Conservation (phyloP, 139 green algal genomes). For the Dunaliella sp. region DNA sequence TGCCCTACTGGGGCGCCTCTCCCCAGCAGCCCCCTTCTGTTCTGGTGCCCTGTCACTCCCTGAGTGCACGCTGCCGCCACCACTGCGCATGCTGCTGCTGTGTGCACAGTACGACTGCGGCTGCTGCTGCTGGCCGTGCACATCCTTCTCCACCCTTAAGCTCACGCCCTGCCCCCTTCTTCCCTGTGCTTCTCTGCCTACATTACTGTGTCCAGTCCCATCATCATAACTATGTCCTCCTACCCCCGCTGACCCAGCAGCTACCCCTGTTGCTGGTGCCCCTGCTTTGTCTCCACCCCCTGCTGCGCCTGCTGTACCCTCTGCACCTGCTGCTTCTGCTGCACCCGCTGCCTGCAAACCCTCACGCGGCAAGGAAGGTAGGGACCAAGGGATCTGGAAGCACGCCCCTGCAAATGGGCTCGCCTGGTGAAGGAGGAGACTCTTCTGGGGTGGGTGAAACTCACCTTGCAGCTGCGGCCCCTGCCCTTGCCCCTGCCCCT, state of each 20-base stretch:
- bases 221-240: no score
- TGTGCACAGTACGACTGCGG: background rate
- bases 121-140: background rate
- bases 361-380: background rate
- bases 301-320: no score
- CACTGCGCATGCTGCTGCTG: background rate
- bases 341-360: background rate
- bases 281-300: background rate
- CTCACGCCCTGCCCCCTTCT: no score
- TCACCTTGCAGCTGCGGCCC: no score
- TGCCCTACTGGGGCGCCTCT: no score
- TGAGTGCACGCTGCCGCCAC: background rate
- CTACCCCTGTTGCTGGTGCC: no score
- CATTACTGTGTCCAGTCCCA: no score
- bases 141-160: background rate
- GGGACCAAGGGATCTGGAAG: background rate
- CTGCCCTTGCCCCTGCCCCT: no score
- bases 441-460: no score
- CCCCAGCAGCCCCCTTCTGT: background rate
- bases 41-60: background rate
- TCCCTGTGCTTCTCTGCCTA: no score
- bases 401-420: background rate
- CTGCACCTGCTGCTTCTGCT: background rate
- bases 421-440: no score
- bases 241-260: no score